Evolutionary conservation across 345 rosid species (phyloP).

Genomic region (Mallotus nudiflorus): DNA sequence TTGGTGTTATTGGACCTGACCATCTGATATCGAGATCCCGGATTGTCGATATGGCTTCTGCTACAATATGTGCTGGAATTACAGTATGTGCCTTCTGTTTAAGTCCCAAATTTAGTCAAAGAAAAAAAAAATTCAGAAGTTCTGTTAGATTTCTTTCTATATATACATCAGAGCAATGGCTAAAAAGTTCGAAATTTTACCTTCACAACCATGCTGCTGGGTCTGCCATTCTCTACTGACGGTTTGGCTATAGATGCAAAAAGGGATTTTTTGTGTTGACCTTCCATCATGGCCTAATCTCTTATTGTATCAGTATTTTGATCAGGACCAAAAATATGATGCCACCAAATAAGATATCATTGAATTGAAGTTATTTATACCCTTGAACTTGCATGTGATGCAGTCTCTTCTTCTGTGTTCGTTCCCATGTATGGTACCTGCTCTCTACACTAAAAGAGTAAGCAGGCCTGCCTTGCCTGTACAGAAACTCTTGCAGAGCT

Average conservation of each 20-base stretch:
- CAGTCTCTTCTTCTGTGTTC: slow-evolving; percentile 28
- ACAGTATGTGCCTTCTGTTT: slow-evolving; percentile 60
- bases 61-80: slow-evolving; percentile 68
- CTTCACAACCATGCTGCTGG: slow-evolving; percentile 71
- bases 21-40: slow-evolving; percentile 65
- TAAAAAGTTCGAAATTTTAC: slow-evolving; percentile 26
- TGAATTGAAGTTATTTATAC: slow-evolving; percentile 27
- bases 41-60: slow-evolving; percentile 74
- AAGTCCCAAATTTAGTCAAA: neutral
- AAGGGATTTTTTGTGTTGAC: slow-evolving; percentile 37
- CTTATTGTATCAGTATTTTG: neutral
- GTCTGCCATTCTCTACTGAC: slow-evolving; percentile 41
- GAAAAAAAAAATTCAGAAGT: neutral
- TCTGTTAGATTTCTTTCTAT: neutral
- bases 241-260: slow-evolving; percentile 48
- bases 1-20: slow-evolving; percentile 74
- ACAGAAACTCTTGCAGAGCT: neutral
- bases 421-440: slow-evolving; percentile 35
- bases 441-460: neutral
- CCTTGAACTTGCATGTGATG: slow-evolving; percentile 34
- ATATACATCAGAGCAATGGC: neutral
- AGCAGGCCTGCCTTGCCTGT: neutral
- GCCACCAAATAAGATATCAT: too few species aligned
- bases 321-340: slow-evolving; percentile 4
- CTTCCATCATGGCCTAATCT: slow-evolving; percentile 42